Conservation (phyloP, 768 basidiomycete genomes). For the Lactarius pseudohatsudake region DNA sequence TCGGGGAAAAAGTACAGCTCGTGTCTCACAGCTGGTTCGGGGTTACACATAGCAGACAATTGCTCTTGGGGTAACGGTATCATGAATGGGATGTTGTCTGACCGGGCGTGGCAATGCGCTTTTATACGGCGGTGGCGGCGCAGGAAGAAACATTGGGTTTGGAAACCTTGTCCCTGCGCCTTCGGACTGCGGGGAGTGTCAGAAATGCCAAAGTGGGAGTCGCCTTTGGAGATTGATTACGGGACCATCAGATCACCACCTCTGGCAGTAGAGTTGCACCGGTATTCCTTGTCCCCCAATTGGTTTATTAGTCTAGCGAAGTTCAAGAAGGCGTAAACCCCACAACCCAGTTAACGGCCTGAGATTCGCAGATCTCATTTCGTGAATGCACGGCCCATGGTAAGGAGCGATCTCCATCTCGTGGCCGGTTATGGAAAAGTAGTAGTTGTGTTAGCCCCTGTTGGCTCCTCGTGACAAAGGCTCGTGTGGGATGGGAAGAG, state of each 20-base stretch:
- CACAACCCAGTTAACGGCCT: background rate
- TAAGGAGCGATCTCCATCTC: background rate
- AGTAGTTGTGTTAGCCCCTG: background rate
- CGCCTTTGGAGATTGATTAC: background rate
- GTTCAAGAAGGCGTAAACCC: background rate
- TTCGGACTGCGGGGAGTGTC: background rate
- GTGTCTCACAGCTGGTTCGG: background rate
- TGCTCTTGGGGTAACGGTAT: background rate
- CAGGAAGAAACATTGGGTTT: background rate
- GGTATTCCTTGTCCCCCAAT: background rate
- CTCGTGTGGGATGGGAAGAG: background rate
- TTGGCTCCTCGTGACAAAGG: background rate
- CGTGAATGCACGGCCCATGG: background rate
- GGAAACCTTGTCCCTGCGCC: background rate
- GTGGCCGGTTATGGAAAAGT: background rate
- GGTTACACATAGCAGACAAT: no score
- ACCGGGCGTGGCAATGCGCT: background rate
- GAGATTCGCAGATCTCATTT: background rate
- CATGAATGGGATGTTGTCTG: no score
- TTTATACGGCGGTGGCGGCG: constrained; percentile 8
- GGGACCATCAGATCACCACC: background rate
- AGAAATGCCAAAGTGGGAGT: background rate
- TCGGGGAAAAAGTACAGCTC: background rate
- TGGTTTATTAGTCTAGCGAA: no score
- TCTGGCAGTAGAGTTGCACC: constrained; percentile 7